Evolutionary conservation across 306 rosid genomes (phyloP).

Genomic region (Myrica gale): DNA sequence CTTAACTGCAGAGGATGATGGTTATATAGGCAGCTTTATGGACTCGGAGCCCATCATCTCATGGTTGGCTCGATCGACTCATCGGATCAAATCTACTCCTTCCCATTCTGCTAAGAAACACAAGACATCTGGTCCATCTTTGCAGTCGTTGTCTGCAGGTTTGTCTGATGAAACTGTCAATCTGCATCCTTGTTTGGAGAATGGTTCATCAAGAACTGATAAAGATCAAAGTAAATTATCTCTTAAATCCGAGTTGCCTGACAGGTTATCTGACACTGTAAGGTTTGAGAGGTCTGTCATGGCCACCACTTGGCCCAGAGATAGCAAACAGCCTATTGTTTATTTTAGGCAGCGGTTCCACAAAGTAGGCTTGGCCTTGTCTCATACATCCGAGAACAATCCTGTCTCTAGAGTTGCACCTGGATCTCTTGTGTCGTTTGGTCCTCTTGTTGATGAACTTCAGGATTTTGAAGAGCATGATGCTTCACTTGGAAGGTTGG

Average conservation of each 20-base stretch:
- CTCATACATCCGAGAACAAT: slow-evolving; percentile 31
- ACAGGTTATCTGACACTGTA: slow-evolving; percentile 40
- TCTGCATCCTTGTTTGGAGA: slow-evolving; percentile 27
- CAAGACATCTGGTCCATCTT: slow-evolving; percentile 47
- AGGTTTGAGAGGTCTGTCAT: slow-evolving; percentile 41
- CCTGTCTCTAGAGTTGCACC: slow-evolving; percentile 27
- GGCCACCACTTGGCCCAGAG: slow-evolving; percentile 37
- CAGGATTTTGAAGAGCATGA: slow-evolving; percentile 32
- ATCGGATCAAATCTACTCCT: slow-evolving; percentile 54
- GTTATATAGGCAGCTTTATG: slow-evolving; percentile 52
- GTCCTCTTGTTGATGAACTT: slow-evolving; percentile 24
- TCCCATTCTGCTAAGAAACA: slow-evolving; percentile 61
- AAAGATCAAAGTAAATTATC: slow-evolving; percentile 36
- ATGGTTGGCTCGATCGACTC: slow-evolving; percentile 75
- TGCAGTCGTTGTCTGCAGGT: slow-evolving; percentile 39
- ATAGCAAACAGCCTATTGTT: slow-evolving; percentile 67
- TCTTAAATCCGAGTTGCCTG: slow-evolving; percentile 37
- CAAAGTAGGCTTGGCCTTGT: slow-evolving; percentile 38
- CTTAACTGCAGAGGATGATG: slow-evolving; percentile 44
- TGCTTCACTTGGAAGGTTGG: slow-evolving; percentile 29
- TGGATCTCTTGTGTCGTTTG: slow-evolving; percentile 33
- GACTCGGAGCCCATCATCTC: slow-evolving; percentile 94
- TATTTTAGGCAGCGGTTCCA: slow-evolving; percentile 73
- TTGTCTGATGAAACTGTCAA: slow-evolving; percentile 42
- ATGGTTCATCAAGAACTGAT: slow-evolving; percentile 35